Percentiles rank a stretch among this genome's conserved stretches.
phyloP scores from a whole-genome alignment of 2,329 filamentous ascomycete genomes.

The Apiospora hydei region DNA sequence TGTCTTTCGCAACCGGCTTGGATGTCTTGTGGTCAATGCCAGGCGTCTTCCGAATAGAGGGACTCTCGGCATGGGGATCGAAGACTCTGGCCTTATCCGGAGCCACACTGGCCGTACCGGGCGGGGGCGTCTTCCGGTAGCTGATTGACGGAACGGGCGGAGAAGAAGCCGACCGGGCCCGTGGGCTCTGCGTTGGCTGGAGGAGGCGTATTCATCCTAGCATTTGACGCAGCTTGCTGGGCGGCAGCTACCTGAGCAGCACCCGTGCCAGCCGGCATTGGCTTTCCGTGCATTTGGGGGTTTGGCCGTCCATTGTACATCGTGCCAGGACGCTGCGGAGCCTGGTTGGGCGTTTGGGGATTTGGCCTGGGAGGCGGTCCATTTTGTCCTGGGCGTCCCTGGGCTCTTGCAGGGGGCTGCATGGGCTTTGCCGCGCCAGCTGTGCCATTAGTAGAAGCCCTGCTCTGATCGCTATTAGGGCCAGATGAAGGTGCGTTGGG shows the following conservation, averaged over 20 bases:
- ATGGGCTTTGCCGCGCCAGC: constrained; percentile 38
- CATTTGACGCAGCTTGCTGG: constrained; percentile 36
- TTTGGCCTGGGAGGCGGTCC: constrained; percentile 36
- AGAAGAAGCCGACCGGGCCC: constrained; percentile 71
- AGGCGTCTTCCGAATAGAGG: constrained; percentile 87
- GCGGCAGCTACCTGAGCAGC: constrained; percentile 28
- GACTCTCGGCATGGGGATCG: constrained; percentile 78
- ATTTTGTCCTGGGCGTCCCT: constrained; percentile 27
- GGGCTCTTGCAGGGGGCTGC: constrained; percentile 46
- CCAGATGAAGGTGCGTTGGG: constrained; percentile 33
- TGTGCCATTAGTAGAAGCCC: constrained; percentile 37
- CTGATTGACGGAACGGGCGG: constrained; percentile 69
- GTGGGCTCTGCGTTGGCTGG: constrained; percentile 37
- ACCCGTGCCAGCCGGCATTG: constrained; percentile 3
- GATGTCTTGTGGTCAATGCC: constrained; percentile 84
- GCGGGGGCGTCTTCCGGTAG: constrained; percentile 56
- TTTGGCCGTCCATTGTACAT: constrained; percentile 38
- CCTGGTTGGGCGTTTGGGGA: constrained; percentile 47
- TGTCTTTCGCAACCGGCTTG: constrained; percentile 70
- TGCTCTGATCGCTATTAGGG: constrained; percentile 36
- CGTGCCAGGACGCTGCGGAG: constrained; percentile 35
- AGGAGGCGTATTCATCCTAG: constrained; percentile 41
- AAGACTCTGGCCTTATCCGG: constrained; percentile 64
- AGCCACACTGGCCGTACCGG: constrained; percentile 50
- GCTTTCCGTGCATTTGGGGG: constrained; percentile 23